Evolutionary conservation across 2,329 filamentous ascomycete genomes (phyloP).

Genomic region (Penicillium psychrosexuale): DNA sequence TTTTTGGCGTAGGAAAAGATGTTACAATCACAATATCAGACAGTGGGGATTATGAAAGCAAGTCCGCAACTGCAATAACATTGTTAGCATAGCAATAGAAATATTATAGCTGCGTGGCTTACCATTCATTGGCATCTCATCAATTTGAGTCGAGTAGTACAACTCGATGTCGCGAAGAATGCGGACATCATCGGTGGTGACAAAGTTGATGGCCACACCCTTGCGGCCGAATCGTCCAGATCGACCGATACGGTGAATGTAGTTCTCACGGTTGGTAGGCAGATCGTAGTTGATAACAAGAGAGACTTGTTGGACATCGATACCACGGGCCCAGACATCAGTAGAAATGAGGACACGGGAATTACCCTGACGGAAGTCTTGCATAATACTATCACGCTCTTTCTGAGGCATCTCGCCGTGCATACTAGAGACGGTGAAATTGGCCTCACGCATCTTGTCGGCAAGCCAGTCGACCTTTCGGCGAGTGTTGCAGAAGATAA

Average conservation of each 20-base stretch:
- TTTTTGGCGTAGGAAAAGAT: slow-evolving; percentile 11
- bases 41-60: slow-evolving; percentile 33
- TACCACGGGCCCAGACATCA: slow-evolving; percentile 96
- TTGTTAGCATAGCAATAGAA: neutral
- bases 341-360: slow-evolving; percentile 98
- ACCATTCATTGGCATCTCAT: slow-evolving; percentile 99
- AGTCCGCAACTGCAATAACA: slow-evolving; percentile 31
- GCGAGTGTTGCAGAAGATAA: slow-evolving; percentile 99
- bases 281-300: slow-evolving; percentile 99
- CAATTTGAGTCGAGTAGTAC: slow-evolving; percentile 99
- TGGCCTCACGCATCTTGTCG: slow-evolving; percentile 95
- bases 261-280: slow-evolving; percentile 98
- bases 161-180: slow-evolving; percentile 99
- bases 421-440: slow-evolving; percentile 99
- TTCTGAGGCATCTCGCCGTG: slow-evolving; percentile 99
- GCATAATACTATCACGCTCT: slow-evolving; percentile 99
- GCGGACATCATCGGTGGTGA: slow-evolving; percentile 96
- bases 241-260: slow-evolving; percentile 99
- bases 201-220: slow-evolving; percentile 99
- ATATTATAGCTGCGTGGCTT: slow-evolving; percentile 46
- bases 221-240: slow-evolving; percentile 99
- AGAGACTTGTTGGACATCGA: slow-evolving; percentile 99
- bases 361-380: slow-evolving; percentile 99
- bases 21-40: neutral
- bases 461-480: slow-evolving; percentile 99